Percentiles rank a stretch among this genome's conserved stretches.
Conservation (phyloP, 2,329 filamentous ascomycete genomes). For the Aspergillus calidoustus region DNA sequence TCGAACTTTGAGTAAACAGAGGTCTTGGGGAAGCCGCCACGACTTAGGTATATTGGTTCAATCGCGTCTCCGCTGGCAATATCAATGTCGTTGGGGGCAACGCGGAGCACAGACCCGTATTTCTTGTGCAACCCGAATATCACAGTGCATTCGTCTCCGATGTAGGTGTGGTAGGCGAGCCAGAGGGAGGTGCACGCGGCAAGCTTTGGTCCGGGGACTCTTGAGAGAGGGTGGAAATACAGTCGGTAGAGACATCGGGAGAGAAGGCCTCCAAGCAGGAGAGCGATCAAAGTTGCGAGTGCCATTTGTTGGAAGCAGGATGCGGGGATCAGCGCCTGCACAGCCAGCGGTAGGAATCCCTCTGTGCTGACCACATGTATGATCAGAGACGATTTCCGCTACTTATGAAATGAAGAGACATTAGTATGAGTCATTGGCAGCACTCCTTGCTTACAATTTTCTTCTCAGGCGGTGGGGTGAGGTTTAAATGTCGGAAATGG, state of each 20-base stretch:
- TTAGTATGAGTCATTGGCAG: neutral
- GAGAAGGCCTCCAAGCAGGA: neutral
- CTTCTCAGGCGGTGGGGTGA: neutral
- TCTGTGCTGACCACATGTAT: neutral
- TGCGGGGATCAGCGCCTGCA: neutral
- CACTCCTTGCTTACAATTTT: neutral
- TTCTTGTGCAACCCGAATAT: slow-evolving; percentile 35
- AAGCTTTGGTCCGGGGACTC: slow-evolving; percentile 45
- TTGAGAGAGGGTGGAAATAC: slow-evolving; percentile 45
- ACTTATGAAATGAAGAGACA: neutral
- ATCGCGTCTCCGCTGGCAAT: slow-evolving; percentile 53
- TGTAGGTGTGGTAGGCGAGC: slow-evolving; percentile 36
- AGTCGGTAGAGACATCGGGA: slow-evolving; percentile 36
- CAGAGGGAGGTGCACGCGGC: slow-evolving; percentile 39
- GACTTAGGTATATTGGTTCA: slow-evolving; percentile 55
- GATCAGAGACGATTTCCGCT: neutral
- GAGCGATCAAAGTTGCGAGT: neutral
- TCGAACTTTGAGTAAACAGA: slow-evolving; percentile 60
- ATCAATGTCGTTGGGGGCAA: slow-evolving; percentile 46
- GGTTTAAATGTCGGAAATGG: neutral
- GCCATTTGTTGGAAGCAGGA: neutral
- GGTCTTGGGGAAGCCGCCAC: slow-evolving; percentile 60
- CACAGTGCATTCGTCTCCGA: slow-evolving; percentile 38
- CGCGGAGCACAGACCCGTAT: slow-evolving; percentile 43
- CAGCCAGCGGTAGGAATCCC: neutral